Evolutionary conservation across 192 early-diverging fungal genomes (phyloP).

Genomic region (Oehlia diaphana): DNA sequence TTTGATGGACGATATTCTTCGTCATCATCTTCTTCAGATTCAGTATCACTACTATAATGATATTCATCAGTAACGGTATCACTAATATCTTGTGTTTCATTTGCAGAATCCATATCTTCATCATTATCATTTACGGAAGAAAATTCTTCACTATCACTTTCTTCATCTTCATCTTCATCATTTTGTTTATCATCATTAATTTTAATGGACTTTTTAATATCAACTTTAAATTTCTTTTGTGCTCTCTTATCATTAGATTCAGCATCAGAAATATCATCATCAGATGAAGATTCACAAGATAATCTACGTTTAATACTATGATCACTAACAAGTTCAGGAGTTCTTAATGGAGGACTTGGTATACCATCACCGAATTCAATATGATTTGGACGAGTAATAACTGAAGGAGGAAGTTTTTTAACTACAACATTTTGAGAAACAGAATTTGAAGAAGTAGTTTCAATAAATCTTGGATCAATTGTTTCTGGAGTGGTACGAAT

Average conservation of each 20-base stretch:
- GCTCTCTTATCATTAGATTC: background rate
- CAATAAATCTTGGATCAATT: background rate
- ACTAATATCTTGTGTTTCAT: background rate
- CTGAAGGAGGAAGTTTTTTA: background rate
- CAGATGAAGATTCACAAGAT: background rate
- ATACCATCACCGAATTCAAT: background rate
- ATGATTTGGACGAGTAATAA: slow-evolving; percentile 15
- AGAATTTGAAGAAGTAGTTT: background rate
- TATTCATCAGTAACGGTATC: slow-evolving; percentile 13
- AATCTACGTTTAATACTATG: slow-evolving; percentile 13
- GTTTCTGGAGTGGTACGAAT: background rate
- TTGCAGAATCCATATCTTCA: background rate
- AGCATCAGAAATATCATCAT: slow-evolving; percentile 8
- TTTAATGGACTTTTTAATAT: background rate
- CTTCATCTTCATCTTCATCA: background rate
- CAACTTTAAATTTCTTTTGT: background rate
- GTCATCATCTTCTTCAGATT: slow-evolving; percentile 5
- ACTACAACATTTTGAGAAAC: background rate
- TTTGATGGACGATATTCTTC: slow-evolving; percentile 18
- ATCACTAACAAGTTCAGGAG: slow-evolving; percentile 24
- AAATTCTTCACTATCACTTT: background rate
- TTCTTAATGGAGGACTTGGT: slow-evolving; percentile 11
- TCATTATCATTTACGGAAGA: background rate
- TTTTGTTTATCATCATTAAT: background rate
- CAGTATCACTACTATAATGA: slow-evolving; percentile 1